Evolutionary conservation across 352 stramenopile species (phyloP), one percentile per base, ranked within the genome.

Genomic region (Phytopythium chamaehyphon): DNA sequence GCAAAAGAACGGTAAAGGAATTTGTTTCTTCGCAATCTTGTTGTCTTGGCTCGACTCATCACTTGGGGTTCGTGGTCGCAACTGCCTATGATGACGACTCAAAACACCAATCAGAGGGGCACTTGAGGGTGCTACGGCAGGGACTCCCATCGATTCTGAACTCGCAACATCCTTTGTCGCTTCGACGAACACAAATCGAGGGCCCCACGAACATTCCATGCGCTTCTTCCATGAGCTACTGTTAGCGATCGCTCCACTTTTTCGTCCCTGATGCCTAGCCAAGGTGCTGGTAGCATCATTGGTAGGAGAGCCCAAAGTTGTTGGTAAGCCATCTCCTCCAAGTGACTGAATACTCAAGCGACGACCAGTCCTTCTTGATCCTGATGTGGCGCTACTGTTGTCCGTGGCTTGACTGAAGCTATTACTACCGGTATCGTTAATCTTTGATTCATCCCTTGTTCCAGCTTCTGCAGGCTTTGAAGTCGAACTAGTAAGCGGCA

Each of bases 201-300:
- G 76, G 2, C 76, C 64, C 76, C 76, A 87, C 22, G 70, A 71
- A 44, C 65, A 66, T 40, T 85, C 70, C 47, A 87, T 57, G 38
- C 74, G 67, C 40, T 75, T 82, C 46, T 76, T 76, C 72, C 72
- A 86, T 36, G 74, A 77, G 35, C 61, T 71, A 19, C 66, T 71
- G 18, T 18, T 18, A 4, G 18, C 31, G 43, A 36, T 24, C 45
- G 24, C 45, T 12, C 31, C 45, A 21, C 18, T 40, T 28, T 19
- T 51, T 12, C 45, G 33, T 6, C 28, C 28, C 9, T 33, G 28
- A 33, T 33, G 28, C 9, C 9, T 33, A 10, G 9, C 28, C 28
- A 33, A 10, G 9, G 28, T 33, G 28, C 28, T 9, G 3, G 9
- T 11, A 6, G 31, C 35, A 5, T n/a, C 19, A 8, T 42, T 51